A percentile compares a stretch with the other conserved stretches of the same genome.
Conservation (phyloP, 129 eudicot genomes). For the Flaveria linearis region DNA sequence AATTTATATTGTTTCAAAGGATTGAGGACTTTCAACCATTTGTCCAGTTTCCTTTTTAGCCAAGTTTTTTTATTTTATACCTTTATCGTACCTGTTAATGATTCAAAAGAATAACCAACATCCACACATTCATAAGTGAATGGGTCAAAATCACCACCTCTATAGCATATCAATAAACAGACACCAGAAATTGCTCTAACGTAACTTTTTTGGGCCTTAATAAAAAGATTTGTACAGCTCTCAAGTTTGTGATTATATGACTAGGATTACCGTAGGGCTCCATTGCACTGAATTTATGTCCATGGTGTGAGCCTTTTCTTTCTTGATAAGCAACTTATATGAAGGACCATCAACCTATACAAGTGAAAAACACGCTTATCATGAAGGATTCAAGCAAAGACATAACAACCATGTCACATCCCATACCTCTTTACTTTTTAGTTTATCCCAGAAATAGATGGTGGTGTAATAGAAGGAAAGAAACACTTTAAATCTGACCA, state of each 20-base stretch:
- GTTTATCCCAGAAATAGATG: no score
- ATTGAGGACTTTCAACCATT: not conserved
- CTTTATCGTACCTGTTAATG: not conserved
- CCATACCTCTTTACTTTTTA: no score
- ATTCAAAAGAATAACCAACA: not conserved
- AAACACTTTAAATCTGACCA: no score
- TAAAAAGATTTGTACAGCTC: not conserved
- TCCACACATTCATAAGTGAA: not conserved
- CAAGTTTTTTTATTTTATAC: not conserved
- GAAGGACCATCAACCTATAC: constrained; percentile 70
- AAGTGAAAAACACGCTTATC: not conserved
- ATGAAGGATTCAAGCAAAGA: not conserved
- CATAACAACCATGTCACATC: not conserved
- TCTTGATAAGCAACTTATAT: constrained; percentile 63
- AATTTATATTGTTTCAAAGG: not conserved
- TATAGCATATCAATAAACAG: not conserved
- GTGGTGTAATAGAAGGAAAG: no score
- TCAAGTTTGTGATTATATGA: not conserved
- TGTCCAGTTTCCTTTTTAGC: not conserved
- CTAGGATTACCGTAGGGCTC: constrained; percentile 59
- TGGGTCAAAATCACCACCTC: not conserved
- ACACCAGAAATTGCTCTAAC: not conserved
- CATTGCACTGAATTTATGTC: constrained; percentile 91
- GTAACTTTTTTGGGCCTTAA: not conserved
- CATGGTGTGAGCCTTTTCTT: constrained; percentile 94